A percentile compares a stretch with the other conserved stretches of the same genome.
These are phyloP conservation scores for Pilasporangium apinafurcum DNA, from an alignment of 352 stramenopile genomes.

Conservation along the genomic window DNA sequence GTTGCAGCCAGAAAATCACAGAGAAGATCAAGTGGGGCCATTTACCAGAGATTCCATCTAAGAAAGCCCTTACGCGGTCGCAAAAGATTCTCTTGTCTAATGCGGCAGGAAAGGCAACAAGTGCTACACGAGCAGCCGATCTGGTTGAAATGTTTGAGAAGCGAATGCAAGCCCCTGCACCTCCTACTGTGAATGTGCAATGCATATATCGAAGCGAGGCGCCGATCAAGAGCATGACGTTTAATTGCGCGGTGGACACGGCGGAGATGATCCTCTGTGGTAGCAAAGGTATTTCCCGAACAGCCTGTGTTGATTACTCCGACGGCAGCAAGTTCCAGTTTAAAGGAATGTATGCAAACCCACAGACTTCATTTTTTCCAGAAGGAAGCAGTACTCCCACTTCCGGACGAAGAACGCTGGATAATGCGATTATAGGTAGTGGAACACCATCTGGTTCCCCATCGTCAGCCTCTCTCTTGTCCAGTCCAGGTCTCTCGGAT, in stretches of 20 bases:
- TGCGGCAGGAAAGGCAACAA: conserved; percentile 23
- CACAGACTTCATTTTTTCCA: conserved; percentile 29
- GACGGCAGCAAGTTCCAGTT: conserved; percentile 75
- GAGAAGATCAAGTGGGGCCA: conserved; percentile 67
- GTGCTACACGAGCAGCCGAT: conserved; percentile 30
- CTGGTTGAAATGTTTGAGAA: conserved; percentile 58
- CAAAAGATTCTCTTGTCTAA: conserved; percentile 57
- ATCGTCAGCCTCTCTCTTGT: conserved; percentile 8
- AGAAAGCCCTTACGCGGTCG: conserved; percentile 57
- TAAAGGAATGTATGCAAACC: conserved; percentile 67
- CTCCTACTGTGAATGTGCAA: conserved; percentile 32
- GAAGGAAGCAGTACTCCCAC: conserved; percentile 14
- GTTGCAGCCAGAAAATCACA: conserved; percentile 71
- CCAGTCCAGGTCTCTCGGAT: conserved; percentile 13
- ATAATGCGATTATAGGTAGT: conserved; percentile 10
- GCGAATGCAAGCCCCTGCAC: conserved; percentile 26
- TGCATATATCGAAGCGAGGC: conserved; percentile 79
- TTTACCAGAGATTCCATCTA: conserved; percentile 53
- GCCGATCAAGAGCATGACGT: conserved; percentile 80
- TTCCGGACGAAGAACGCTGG: conserved; percentile 13
- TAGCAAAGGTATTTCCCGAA: conserved; percentile 68
- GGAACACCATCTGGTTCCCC: conserved; percentile 11
- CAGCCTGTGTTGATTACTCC: conserved; percentile 55
- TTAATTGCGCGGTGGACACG: conserved; percentile 55
- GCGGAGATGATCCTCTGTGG: conserved; percentile 69